Conservation (phyloP, 2,329 filamentous ascomycete species). For the Colletotrichum chrysophilum region DNA sequence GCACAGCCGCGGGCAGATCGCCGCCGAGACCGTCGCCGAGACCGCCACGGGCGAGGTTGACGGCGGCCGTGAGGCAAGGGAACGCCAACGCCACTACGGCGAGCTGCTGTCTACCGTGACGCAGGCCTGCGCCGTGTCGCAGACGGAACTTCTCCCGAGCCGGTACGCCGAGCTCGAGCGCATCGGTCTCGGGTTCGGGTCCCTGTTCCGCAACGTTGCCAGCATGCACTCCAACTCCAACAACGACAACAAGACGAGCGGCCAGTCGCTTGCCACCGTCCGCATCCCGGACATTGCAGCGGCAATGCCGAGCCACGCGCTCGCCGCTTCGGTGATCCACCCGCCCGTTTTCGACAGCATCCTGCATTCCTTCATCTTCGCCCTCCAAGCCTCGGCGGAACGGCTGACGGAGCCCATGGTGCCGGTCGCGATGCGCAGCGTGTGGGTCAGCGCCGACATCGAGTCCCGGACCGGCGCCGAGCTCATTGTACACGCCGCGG, state of each 20-base stretch:
- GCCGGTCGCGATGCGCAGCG: neutral
- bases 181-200: neutral
- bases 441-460: neutral
- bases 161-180: neutral
- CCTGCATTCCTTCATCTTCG: constrained; percentile 2
- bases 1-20: constrained; percentile 20
- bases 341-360: constrained; percentile 35
- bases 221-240: neutral
- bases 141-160: neutral
- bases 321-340: constrained; percentile 28
- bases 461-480: neutral
- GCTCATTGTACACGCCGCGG: neutral
- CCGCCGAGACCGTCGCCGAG: constrained; percentile 16
- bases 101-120: neutral
- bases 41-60: neutral
- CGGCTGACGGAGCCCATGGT: constrained; percentile 1
- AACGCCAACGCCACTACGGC: neutral
- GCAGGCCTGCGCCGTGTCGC: neutral
- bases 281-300: constrained; percentile 19
- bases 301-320: constrained; percentile 25
- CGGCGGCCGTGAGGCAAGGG: neutral
- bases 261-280: neutral
- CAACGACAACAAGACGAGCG: neutral
- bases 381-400: neutral
- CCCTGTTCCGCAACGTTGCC: neutral